Evolutionary conservation across 768 basidiomycete genomes (phyloP).

Genomic region (Tricholoma saponaceum): DNA sequence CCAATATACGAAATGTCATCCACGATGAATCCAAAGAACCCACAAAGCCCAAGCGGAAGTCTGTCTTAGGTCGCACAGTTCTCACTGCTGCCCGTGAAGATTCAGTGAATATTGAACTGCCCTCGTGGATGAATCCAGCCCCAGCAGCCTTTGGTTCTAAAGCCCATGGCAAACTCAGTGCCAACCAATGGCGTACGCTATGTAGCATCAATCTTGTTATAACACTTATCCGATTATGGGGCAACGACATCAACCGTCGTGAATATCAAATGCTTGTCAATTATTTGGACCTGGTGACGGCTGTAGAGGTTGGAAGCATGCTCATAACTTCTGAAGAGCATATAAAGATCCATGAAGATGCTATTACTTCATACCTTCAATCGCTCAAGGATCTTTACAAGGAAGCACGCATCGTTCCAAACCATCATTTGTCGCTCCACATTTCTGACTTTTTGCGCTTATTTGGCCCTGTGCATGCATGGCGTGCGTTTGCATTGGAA

Average conservation of each 20-base stretch:
- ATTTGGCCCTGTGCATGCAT: conserved; percentile 29
- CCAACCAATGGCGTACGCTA: conserved; percentile 26
- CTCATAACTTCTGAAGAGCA: conserved; percentile 14
- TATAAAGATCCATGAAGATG: conserved; percentile 9
- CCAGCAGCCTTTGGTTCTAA: conserved; percentile 12
- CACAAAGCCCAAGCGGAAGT: background rate
- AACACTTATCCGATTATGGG: conserved; percentile 26
- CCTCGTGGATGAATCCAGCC: conserved; percentile 14
- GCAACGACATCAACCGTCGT: background rate
- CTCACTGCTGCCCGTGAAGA: background rate
- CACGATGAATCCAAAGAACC: background rate
- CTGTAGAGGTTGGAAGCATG: conserved; percentile 19
- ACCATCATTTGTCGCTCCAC: conserved; percentile 31
- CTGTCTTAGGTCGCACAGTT: background rate
- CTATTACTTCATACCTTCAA: conserved; percentile 23
- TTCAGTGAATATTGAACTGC: conserved; percentile 9
- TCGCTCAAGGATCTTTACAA: conserved; percentile 16
- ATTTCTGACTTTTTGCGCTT: conserved; percentile 16
- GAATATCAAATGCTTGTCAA: conserved; percentile 14
- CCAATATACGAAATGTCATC: background rate
- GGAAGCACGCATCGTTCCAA: conserved; percentile 15
- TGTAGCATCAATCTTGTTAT: conserved; percentile 24
- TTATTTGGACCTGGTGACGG: conserved; percentile 27
- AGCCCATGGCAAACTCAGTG: conserved; percentile 24
- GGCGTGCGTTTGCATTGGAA: conserved; percentile 33